Evolutionary conservation across 768 basidiomycete species (phyloP).

Genomic region (Leccinum subgranulosum): DNA sequence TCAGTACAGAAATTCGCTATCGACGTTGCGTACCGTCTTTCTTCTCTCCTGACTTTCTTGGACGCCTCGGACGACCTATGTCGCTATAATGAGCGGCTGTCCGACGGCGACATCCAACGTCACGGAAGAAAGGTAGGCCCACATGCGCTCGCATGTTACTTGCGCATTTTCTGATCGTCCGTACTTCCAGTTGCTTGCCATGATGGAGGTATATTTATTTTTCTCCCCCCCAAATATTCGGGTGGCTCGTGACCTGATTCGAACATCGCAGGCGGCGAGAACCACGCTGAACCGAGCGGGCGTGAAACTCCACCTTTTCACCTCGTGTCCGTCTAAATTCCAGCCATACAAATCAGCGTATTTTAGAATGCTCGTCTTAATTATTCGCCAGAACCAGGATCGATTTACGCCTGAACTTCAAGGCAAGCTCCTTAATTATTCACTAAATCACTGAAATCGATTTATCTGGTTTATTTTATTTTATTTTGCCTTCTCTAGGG

Average conservation of each 20-base stretch:
- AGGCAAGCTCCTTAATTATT: conserved; percentile 16
- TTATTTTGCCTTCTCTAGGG: conserved; percentile 15
- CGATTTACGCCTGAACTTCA: conserved; percentile 25
- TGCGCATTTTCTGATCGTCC: conserved; percentile 3
- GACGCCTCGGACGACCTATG: conserved; percentile 28
- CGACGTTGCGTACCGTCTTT: conserved; percentile 28
- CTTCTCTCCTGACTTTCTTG: conserved; percentile 29
- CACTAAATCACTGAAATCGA: neutral
- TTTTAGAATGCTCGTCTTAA: conserved; percentile 43
- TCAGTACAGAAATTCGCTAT: conserved; percentile 27
- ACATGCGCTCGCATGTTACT: neutral
- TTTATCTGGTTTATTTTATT: conserved; percentile 1
- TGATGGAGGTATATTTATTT: conserved; percentile 47
- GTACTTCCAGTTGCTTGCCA: conserved; percentile 41
- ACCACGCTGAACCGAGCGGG: conserved; percentile 43
- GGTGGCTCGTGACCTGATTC: neutral
- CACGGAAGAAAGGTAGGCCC: conserved; percentile 28
- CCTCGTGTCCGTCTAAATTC: conserved; percentile 39
- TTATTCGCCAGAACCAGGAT: conserved; percentile 34
- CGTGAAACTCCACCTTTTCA: conserved; percentile 44
- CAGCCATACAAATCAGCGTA: conserved; percentile 46
- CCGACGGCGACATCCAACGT: conserved; percentile 19
- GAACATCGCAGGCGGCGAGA: conserved; percentile 40
- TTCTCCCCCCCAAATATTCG: neutral
- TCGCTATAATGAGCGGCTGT: conserved; percentile 14